Base-by-base conservation (phyloP, 1,284 basidiomycete species). In the Papiliotrema laurentii region DNA sequence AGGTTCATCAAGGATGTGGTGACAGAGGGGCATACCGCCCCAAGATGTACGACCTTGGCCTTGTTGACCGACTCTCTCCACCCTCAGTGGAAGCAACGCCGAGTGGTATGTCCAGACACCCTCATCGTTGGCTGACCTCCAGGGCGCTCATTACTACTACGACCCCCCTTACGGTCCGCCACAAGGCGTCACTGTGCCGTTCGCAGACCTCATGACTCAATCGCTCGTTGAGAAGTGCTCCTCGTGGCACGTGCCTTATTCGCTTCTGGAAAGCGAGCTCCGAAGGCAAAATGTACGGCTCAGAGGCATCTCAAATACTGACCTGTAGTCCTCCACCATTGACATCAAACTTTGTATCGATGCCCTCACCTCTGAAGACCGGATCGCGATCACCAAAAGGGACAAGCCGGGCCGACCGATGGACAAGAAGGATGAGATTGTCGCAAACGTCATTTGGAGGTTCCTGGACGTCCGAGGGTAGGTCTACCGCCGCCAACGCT, bases 401-500 rank as follows among this genome's bases (percentile, higher is more conserved):
- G 58, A 50, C 51, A 52, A 63, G 56, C 81, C 74, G 66, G 70
- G 46, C 27, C 72, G 75, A 34, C 79, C 81, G 11, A 79, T 99
- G 30, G 94, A 97, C 56, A 97, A 96, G 76, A 98, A 98, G 76
- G 94, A 99, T 66, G 96, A 99, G 72, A 80, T 96, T 0, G 94
- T 99, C 2, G 94, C 93, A 7, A 99, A 99, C 70, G 89, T 93
- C 27, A 87, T 98, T 55, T 97, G 93, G 93, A 83, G 94, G 40
- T 96, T 98, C 81, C 80, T 99, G 50, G 94, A 97, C 72, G 77
- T 98, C 48, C 80, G 94, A 73, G 91, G 91, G 86, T 92, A 75
- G 71, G 76, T 72, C 14, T 14, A 34, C 16, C 21, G 13, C 5
- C 13, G 28, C 19, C 25, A 24, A 26, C 4, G 19, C 18, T 36